Conservation (phyloP, 2,329 filamentous ascomycete species). For the Knufia petricola region DNA sequence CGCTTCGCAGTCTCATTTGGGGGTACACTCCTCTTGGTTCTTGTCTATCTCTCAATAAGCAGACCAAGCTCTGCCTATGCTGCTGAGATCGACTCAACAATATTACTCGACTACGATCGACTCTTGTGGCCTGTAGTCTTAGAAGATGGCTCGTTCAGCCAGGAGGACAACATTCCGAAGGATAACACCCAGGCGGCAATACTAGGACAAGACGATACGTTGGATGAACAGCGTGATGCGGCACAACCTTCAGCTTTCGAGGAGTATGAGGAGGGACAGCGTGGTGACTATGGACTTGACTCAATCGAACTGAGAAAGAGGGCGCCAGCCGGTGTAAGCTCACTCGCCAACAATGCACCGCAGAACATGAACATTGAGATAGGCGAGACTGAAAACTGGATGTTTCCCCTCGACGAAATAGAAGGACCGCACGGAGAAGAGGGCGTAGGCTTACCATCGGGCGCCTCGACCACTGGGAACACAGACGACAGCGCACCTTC, state of each 20-base stretch:
- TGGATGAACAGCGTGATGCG: background rate
- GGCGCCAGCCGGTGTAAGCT: conserved; percentile 21
- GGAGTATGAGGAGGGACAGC: background rate
- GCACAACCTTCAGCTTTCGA: background rate
- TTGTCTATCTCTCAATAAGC: conserved; percentile 53
- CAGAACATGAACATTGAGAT: conserved; percentile 50
- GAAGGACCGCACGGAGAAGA: conserved; percentile 34
- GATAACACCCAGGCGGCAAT: background rate
- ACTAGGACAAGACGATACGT: conserved; percentile 21
- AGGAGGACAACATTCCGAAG: conserved; percentile 22
- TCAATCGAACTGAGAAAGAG: conserved; percentile 5
- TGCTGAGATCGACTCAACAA: conserved; percentile 42
- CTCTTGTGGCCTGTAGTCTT: conserved; percentile 33
- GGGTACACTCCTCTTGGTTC: conserved; percentile 49
- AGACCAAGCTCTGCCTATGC: conserved; percentile 54
- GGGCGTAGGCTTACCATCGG: conserved; percentile 29
- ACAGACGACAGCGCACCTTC: conserved; percentile 17
- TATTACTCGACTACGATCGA: conserved; percentile 39
- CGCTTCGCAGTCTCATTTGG: conserved; percentile 59
- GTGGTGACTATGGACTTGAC: background rate
- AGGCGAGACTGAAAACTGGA: conserved; percentile 55
- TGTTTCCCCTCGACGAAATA: conserved; percentile 50
- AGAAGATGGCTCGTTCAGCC: conserved; percentile 27
- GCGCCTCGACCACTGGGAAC: conserved; percentile 20
- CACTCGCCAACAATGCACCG: conserved; percentile 56